Base-by-base conservation (phyloP, 768 basidiomycete species). In the Boletus rufocinnamomeus region DNA sequence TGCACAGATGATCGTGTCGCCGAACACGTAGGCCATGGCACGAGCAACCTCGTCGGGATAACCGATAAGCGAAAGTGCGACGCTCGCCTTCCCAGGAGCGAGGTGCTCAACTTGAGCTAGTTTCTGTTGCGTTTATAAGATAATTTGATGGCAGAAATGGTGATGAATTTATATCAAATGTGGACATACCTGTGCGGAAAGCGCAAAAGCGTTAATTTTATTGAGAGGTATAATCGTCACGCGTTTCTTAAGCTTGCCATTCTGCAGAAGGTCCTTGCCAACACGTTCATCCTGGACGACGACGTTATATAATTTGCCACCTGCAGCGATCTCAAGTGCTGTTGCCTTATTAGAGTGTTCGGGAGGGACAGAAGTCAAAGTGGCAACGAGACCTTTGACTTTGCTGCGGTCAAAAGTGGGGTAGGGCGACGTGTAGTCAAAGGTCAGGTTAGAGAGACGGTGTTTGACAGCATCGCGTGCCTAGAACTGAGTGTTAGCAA, bases 201-300 rank as follows among this genome's bases (percentile, higher is more conserved):
- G 76, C 41, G 72, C 82, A 64, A 80, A 83, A 1, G 86, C 80
- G 52, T 83, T 84, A 68, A 99, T 95, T 77, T 94, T 96, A 73
- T 88, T 96, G 49, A 99, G 77, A 0, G 96, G 96, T 63, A 98
- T 94, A 72, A 97, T 86, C 0, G 94, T 97, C 21, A 96, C 91
- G 21, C 95, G 85, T 73, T 89, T 93, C 77, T 84, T 88, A 64
- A 98, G 83, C 50, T 79, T 77, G 10, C 88, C 87, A 48, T 89
- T 85, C 69, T 89, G 83, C 48, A 98, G 76, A 27, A 98, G 80
- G 30, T 90, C 86, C 65, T 89, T 91, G 30, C 94, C 95, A 46
- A 95, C 84, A 56, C 82, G 82, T 74, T 98, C 95, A 68, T 96
- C 87, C 63, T 95, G 87, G 9, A 98, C 91, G 28, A 98, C 90